Evolutionary conservation across 257 asterid species (phyloP).

Genomic region (Leonotis leonurus): DNA sequence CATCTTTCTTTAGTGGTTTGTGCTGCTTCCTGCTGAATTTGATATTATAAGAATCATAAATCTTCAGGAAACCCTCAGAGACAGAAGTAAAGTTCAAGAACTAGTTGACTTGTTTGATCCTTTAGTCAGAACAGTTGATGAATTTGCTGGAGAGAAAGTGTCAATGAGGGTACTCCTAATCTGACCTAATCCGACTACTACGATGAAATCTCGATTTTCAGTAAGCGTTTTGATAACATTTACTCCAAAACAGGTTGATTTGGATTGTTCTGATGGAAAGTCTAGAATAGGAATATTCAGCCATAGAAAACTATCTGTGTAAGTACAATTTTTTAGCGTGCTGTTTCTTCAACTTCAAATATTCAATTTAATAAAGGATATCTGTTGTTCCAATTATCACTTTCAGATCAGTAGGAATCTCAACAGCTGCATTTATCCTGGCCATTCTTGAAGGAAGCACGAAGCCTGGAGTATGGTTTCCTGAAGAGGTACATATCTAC

Average conservation of each 20-base stretch:
- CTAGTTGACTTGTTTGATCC: conserved; percentile 77
- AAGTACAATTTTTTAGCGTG: background rate
- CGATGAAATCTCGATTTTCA: background rate
- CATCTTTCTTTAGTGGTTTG: background rate
- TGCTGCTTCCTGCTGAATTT: background rate
- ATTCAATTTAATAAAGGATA: background rate
- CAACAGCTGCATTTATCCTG: conserved; percentile 73
- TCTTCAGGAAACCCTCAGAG: conserved; percentile 72
- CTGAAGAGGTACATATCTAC: conserved; percentile 74
- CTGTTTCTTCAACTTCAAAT: background rate
- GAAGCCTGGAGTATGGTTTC: conserved; percentile 92
- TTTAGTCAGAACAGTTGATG: conserved; percentile 62
- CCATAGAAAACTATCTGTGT: conserved; percentile 73
- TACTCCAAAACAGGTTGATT: conserved; percentile 60
- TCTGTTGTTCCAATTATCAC: background rate
- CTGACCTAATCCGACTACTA: background rate
- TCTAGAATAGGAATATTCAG: conserved; percentile 78
- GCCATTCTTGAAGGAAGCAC: conserved; percentile 94
- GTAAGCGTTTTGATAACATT: background rate
- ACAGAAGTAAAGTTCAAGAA: conserved; percentile 70
- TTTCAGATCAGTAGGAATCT: conserved; percentile 79
- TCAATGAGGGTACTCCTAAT: conserved; percentile 69
- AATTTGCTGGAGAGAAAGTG: conserved; percentile 66
- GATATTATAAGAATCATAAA: conserved; percentile 1
- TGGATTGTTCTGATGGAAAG: conserved; percentile 69